These are phyloP conservation scores for Fagopyrum tataricum DNA, from an alignment of 148 eudicot species.

Conservation along the genomic window DNA sequence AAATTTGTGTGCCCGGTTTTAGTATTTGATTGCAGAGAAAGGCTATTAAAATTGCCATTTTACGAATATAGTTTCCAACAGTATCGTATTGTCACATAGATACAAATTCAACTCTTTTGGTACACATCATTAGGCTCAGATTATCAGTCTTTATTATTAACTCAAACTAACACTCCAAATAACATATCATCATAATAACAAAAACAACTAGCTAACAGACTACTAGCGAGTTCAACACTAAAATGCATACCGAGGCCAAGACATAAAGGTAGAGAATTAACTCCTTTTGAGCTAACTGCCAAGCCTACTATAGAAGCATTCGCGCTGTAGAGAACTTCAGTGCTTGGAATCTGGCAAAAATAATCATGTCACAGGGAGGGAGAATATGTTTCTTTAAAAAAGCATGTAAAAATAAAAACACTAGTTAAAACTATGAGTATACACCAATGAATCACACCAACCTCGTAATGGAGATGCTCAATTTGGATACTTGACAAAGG, in stretches of 20 bases:
- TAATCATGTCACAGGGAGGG: not conserved
- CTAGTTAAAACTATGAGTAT: not conserved
- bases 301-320: constrained; percentile 81
- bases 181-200: not conserved
- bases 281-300: constrained; percentile 47
- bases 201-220: not conserved
- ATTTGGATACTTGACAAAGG: constrained; percentile 59
- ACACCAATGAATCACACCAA: constrained; percentile 33
- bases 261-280: constrained; percentile 49
- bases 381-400: not conserved
- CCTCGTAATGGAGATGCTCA: constrained; percentile 78
- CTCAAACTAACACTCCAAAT: too few relatives aligned
- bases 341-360: constrained; percentile 41
- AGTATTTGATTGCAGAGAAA: not conserved
- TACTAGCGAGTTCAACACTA: not conserved
- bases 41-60: too few relatives aligned
- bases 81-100: too few relatives aligned
- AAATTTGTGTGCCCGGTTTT: not conserved
- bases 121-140: not conserved
- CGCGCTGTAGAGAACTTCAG: constrained; percentile 65
- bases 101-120: not conserved
- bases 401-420: not conserved
- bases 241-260: constrained; percentile 71
- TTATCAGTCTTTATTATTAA: too few relatives aligned
- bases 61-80: too few relatives aligned